Conservation (phyloP, 2,329 filamentous ascomycete species). For the Fusarium scirpi region DNA sequence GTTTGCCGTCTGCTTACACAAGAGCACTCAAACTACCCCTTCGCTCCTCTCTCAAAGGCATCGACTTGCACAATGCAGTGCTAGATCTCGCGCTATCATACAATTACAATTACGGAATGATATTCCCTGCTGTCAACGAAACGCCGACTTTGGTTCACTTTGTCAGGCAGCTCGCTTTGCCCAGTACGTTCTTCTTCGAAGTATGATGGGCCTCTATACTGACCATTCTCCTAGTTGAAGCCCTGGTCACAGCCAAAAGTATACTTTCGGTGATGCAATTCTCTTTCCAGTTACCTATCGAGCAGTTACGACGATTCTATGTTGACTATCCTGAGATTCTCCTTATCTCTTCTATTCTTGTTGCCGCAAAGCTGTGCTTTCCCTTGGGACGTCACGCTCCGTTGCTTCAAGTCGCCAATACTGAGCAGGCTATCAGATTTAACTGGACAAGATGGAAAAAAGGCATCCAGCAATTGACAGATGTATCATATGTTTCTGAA, state of each 20-base stretch:
- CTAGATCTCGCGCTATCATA: slow-evolving; percentile 73
- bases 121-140: slow-evolving; percentile 78
- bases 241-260: slow-evolving; percentile 52
- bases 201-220: slow-evolving; percentile 36
- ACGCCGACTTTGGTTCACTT: slow-evolving; percentile 76
- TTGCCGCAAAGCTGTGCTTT: slow-evolving; percentile 83
- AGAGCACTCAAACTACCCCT: slow-evolving; percentile 66
- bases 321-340: slow-evolving; percentile 80
- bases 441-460: slow-evolving; percentile 80
- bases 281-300: slow-evolving; percentile 63
- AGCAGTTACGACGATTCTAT: slow-evolving; percentile 58
- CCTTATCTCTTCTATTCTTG: slow-evolving; percentile 76
- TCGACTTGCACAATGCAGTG: slow-evolving; percentile 73
- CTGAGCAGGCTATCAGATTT: slow-evolving; percentile 54
- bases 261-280: slow-evolving; percentile 66
- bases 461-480: slow-evolving; percentile 54
- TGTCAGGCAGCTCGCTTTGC: slow-evolving; percentile 78
- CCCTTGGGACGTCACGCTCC: slow-evolving; percentile 73
- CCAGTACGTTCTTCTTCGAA: slow-evolving; percentile 63
- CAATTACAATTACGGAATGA: slow-evolving; percentile 74
- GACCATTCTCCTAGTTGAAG: slow-evolving; percentile 64
- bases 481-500: slow-evolving; percentile 15
- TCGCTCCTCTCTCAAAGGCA: slow-evolving; percentile 58
- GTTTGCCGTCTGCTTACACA: slow-evolving; percentile 72
- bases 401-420: slow-evolving; percentile 43